phyloP scores from a whole-genome alignment of 257 asterid genomes.

The Primulina eburnea region DNA sequence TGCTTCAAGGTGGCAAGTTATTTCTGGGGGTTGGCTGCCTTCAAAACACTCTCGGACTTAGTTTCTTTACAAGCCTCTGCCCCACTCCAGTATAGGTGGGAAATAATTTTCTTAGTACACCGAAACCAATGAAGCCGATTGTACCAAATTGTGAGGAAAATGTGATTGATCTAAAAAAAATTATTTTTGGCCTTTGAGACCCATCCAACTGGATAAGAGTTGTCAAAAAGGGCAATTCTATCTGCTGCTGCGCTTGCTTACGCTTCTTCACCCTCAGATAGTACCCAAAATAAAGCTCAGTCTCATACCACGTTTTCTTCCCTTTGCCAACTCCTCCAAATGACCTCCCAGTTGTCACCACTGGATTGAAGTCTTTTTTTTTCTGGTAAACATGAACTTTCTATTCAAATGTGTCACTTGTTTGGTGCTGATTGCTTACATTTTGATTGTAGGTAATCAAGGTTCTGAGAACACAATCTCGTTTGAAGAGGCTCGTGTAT shows the following conservation, averaged over 20 bases:
- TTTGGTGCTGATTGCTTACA: background rate
- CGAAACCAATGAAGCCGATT: too few relatives aligned
- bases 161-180: too few relatives aligned
- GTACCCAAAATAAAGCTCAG: background rate
- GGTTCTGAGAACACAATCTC: slow-evolving; percentile 80
- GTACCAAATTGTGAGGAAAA: background rate
- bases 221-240: background rate
- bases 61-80: background rate
- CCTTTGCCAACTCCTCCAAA: background rate
- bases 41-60: too few relatives aligned
- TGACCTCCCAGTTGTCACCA: background rate
- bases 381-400: slow-evolving; percentile 1
- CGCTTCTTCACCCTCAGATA: background rate
- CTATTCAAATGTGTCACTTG: background rate
- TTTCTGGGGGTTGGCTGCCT: background rate
- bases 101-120: background rate
- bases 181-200: background rate
- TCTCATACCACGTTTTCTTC: background rate
- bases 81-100: background rate
- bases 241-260: background rate
- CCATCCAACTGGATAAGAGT: background rate
- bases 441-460: slow-evolving; percentile 69
- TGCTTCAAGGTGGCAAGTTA: background rate
- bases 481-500: slow-evolving; percentile 87
- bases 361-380: background rate